Percentiles rank a stretch among this genome's conserved stretches.
phyloP scores from a whole-genome alignment of 805 yeast species.

The Candida tammaniensis region DNA sequence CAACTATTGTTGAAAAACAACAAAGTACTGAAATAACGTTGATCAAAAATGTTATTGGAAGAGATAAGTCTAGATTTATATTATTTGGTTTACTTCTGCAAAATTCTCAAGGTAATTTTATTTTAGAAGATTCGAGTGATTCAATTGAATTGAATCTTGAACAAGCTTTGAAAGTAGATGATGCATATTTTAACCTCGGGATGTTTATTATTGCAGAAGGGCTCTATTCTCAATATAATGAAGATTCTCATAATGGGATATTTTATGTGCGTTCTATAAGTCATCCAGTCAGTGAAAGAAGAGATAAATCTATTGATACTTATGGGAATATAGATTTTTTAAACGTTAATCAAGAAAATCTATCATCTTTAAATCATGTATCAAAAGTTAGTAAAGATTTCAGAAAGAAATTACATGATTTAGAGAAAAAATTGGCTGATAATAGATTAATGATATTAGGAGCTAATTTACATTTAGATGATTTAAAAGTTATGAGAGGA shows the following conservation, averaged over 20 bases:
- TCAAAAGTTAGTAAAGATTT: constrained; percentile 62
- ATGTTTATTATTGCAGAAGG: constrained; percentile 83
- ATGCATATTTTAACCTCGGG: constrained; percentile 70
- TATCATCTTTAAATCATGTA: constrained; percentile 29
- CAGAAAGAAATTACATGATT: constrained; percentile 48
- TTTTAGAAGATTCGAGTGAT: constrained; percentile 80
- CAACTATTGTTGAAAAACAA: constrained; percentile 35
- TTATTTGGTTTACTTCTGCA: constrained; percentile 73
- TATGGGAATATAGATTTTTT: constrained; percentile 77
- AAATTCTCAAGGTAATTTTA: constrained; percentile 65
- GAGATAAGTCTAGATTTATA: constrained; percentile 73
- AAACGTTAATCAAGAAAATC: constrained; percentile 35
- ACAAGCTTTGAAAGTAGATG: constrained; percentile 60
- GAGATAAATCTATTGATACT: constrained; percentile 63
- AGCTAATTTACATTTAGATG: constrained; percentile 66
- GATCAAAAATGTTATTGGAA: constrained; percentile 81
- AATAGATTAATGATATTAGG: constrained; percentile 74
- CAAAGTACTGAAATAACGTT: constrained; percentile 50
- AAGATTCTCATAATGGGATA: constrained; percentile 33
- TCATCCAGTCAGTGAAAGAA: constrained; percentile 85
- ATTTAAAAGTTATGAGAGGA: constrained; percentile 56
- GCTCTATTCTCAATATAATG: constrained; percentile 66
- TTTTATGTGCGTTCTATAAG: constrained; percentile 76
- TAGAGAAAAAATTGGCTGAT: constrained; percentile 51
- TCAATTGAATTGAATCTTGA: constrained; percentile 62